Evolutionary conservation across 2,329 filamentous ascomycete genomes (phyloP).

Genomic region (Cryoendolithus antarcticus): DNA sequence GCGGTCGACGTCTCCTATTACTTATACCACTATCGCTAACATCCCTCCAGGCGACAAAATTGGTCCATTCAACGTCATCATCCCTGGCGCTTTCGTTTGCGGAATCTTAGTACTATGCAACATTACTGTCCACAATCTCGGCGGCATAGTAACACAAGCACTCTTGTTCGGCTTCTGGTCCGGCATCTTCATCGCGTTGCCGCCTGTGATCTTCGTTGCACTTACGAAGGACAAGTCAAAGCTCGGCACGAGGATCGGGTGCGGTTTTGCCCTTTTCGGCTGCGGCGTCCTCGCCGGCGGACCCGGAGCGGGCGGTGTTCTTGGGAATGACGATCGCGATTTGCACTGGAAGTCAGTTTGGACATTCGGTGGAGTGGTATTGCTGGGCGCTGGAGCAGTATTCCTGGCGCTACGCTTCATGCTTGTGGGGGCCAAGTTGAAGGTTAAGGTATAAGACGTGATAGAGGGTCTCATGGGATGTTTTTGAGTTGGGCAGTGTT

Average conservation of each 20-base stretch:
- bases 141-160: conserved; percentile 24
- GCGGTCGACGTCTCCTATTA: too few relatives aligned
- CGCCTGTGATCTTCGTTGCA: conserved; percentile 27
- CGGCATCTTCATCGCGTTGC: conserved; percentile 32
- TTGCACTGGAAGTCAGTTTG: conserved; percentile 26
- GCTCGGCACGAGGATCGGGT: conserved; percentile 33
- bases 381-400: conserved; percentile 13
- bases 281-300: conserved; percentile 24
- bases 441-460: conserved; percentile 14
- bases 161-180: conserved; percentile 32
- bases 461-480: too few relatives aligned
- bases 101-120: conserved; percentile 26
- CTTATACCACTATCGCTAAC: too few relatives aligned
- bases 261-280: conserved; percentile 23
- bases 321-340: conserved; percentile 10
- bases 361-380: conserved; percentile 20
- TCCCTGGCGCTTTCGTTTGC: conserved; percentile 19
- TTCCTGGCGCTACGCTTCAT: conserved; percentile 16
- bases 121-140: conserved; percentile 23
- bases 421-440: conserved; percentile 15
- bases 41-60: conserved; percentile 20
- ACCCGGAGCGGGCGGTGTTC: conserved; percentile 24
- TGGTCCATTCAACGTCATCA: conserved; percentile 27
- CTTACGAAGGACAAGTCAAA: conserved; percentile 30
- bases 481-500: too few relatives aligned